Conservation (phyloP, 2,329 filamentous ascomycete species). For the Aspergillus ustus region DNA sequence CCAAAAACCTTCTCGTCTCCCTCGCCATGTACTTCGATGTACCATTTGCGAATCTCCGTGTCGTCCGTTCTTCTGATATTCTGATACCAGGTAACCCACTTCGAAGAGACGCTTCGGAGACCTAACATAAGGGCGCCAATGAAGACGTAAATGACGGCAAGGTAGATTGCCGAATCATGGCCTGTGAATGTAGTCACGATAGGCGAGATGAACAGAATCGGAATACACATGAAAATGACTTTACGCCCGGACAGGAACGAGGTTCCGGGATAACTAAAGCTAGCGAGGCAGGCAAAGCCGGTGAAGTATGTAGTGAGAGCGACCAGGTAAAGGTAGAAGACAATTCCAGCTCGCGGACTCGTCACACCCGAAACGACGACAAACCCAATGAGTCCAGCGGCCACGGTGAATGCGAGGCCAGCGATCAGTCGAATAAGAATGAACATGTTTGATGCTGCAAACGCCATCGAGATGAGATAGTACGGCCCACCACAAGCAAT, state of each 20-base stretch:
- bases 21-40: slow-evolving; percentile 38
- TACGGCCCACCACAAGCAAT: slow-evolving; percentile 67
- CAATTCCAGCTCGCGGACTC: slow-evolving; percentile 53
- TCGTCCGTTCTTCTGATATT: slow-evolving; percentile 45
- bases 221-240: slow-evolving; percentile 60
- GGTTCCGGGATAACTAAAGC: slow-evolving; percentile 60
- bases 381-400: slow-evolving; percentile 59
- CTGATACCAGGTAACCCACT: slow-evolving; percentile 63
- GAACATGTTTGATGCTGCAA: slow-evolving; percentile 60
- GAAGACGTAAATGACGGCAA: slow-evolving; percentile 59
- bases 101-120: slow-evolving; percentile 58
- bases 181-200: slow-evolving; percentile 59
- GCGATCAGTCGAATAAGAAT: slow-evolving; percentile 58
- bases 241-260: slow-evolving; percentile 62
- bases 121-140: slow-evolving; percentile 57
- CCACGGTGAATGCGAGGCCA: slow-evolving; percentile 56
- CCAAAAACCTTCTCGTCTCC: slow-evolving; percentile 47
- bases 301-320: slow-evolving; percentile 64
- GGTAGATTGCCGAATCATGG: slow-evolving; percentile 62
- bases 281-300: slow-evolving; percentile 59
- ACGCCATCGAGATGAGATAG: slow-evolving; percentile 63
- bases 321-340: slow-evolving; percentile 65
- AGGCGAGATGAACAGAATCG: slow-evolving; percentile 61
- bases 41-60: slow-evolving; percentile 47
- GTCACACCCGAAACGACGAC: slow-evolving; percentile 54